These are phyloP conservation scores for Lasiosphaeria hispida DNA, from an alignment of 495 filamentous ascomycete species.

Conservation along the genomic window DNA sequence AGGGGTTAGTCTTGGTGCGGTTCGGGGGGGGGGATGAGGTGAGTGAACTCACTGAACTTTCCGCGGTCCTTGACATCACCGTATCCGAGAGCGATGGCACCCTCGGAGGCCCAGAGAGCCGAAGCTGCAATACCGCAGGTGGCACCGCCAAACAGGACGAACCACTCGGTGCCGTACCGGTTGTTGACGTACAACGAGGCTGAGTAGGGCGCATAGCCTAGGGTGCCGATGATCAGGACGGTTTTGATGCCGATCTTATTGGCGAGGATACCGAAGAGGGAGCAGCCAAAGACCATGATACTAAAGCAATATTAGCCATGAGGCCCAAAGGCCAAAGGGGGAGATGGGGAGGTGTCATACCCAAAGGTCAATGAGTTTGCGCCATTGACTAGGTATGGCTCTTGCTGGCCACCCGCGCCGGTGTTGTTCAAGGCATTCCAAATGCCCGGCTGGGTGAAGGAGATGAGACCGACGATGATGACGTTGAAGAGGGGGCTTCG, in stretches of 20 bases:
- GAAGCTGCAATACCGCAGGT: slow-evolving; percentile 56
- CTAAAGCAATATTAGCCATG: slow-evolving; percentile 14
- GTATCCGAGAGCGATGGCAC: slow-evolving; percentile 57
- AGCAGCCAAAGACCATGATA: slow-evolving; percentile 56
- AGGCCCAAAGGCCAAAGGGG: no score
- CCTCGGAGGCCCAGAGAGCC: slow-evolving; percentile 57
- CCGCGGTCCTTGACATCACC: slow-evolving; percentile 53
- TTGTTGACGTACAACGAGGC: slow-evolving; percentile 59
- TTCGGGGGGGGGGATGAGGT: background rate
- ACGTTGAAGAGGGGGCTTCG: slow-evolving; percentile 56
- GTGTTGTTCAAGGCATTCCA: slow-evolving; percentile 59
- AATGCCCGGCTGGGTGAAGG: slow-evolving; percentile 57
- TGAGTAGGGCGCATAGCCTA: slow-evolving; percentile 56
- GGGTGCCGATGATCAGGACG: slow-evolving; percentile 53
- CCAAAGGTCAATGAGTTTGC: slow-evolving; percentile 57
- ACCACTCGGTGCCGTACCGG: slow-evolving; percentile 56
- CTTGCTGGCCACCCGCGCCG: slow-evolving; percentile 57
- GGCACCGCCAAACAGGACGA: slow-evolving; percentile 54
- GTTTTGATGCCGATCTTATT: slow-evolving; percentile 55
- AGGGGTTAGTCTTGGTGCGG: background rate
- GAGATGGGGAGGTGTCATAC: no score
- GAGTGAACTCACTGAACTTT: slow-evolving; percentile 39
- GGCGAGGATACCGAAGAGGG: slow-evolving; percentile 49
- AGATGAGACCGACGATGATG: slow-evolving; percentile 53
- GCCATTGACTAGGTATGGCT: slow-evolving; percentile 56